Evolutionary conservation across 257 asterid genomes (phyloP).

Genomic region (Solanum chiquidenum): DNA sequence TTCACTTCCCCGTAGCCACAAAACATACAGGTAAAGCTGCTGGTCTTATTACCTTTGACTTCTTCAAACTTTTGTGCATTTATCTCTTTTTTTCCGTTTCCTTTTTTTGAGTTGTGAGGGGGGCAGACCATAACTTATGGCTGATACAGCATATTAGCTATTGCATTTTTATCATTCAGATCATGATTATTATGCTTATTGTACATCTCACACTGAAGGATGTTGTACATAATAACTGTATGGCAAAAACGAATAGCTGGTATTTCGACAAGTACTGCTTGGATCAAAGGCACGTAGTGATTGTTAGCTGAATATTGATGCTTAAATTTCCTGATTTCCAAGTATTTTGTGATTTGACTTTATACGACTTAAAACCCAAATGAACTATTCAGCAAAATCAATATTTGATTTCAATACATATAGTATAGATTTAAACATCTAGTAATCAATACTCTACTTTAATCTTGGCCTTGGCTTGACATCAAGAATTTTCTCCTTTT

Average conservation of each 20-base stretch:
- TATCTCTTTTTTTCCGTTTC: neutral
- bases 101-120: neutral
- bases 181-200: neutral
- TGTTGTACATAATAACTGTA: neutral
- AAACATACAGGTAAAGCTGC: conserved; percentile 44
- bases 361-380: neutral
- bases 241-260: neutral
- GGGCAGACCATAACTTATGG: neutral
- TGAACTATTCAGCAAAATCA: neutral
- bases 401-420: neutral
- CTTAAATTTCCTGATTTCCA: neutral
- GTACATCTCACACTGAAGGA: neutral
- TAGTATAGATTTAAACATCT: neutral
- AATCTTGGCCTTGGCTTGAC: neutral
- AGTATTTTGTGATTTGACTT: neutral
- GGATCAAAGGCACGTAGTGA: neutral
- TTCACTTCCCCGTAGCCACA: conserved; percentile 64
- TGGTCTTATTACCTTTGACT: neutral
- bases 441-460: neutral
- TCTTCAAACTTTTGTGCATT: neutral
- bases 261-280: neutral
- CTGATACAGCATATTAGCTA: neutral
- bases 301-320: neutral
- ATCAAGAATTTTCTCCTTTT: neutral
- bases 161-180: neutral